Base-by-base conservation (phyloP, 192 early-diverging fungal species). In the Linderina pennispora region DNA sequence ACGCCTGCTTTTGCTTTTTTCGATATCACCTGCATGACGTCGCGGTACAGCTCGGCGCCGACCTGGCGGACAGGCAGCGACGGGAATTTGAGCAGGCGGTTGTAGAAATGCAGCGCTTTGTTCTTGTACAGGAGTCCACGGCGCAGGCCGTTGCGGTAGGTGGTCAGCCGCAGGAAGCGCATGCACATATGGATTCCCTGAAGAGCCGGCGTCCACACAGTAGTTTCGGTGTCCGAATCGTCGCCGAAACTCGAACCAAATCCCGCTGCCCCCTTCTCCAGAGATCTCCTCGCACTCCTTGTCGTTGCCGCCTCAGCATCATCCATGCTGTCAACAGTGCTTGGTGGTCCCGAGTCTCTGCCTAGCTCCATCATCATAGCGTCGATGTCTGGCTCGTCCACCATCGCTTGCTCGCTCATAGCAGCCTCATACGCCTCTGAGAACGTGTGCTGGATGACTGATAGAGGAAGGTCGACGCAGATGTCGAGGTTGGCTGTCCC, bases 91-190 rank as follows among this genome's bases (percentile, higher is more conserved):
- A 55, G 36, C 25, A 55, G 25, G 4, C 61, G 55, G 1, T 47
- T 15, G 18, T 63, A 63, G 23, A 71, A 71, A 25, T 55, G 58
- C 33, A 63, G 36, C 9, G 60, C 67, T 25, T 63, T 63, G 60
- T 71, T 71, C 19, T 71, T 71, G 50, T 71, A 63, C 47, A 71
- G 18, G 3, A 71, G 56, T 0, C 60, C 67, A 40, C 63, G 63
- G 44, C 67, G 67, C 45, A 71, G 17, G 0, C 67, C 67, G 52
- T 71, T 63, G 48, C 59, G 60, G 20, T 55, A 63, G 2, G 67
- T 71, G 43, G 63, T 48, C 2, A 55, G 55, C 1, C 60, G 67
- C 14, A 71, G 51, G n/a, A 38, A 21, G 5, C 67, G 67, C 50
- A 58, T 28, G 28, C 55, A 59, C 40, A 43, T 44, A 25, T 28